Evolutionary conservation across 139 green algal genomes (phyloP).

Genomic region (Eudorina sp.): DNA sequence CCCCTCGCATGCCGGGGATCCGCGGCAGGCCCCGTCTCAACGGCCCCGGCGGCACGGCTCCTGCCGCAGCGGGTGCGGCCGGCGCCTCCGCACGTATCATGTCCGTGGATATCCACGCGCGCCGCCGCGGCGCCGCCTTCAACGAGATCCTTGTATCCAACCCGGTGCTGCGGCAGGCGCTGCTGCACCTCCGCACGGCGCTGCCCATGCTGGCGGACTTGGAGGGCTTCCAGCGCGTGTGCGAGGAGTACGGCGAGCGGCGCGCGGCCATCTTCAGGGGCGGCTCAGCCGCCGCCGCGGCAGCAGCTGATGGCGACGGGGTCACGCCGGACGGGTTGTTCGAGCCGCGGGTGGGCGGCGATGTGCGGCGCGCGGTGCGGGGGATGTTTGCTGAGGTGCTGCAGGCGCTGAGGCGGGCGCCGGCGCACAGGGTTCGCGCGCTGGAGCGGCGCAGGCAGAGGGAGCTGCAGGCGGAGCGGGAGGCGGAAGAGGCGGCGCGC

Average conservation of each 20-base stretch:
- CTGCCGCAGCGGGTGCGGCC: not conserved
- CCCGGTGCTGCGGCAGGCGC: slow-evolving; percentile 15
- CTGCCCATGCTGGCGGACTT: slow-evolving; percentile 8
- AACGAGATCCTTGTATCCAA: slow-evolving; percentile 14
- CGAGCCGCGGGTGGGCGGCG: not conserved
- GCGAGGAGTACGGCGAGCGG: slow-evolving; percentile 4
- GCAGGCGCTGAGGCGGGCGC: not conserved
- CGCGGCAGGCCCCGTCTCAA: no score
- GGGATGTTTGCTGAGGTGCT: not conserved
- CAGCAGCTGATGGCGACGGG: not conserved
- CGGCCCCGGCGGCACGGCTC: no score
- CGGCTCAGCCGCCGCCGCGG: not conserved
- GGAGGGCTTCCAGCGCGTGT: not conserved
- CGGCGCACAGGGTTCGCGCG: not conserved
- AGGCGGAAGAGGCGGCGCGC: not conserved
- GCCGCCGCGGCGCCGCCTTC: not conserved
- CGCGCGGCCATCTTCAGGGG: not conserved
- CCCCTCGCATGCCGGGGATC: no score
- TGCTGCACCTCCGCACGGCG: slow-evolving; percentile 37
- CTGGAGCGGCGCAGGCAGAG: not conserved
- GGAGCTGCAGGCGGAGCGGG: not conserved
- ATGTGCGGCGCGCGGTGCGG: not conserved
- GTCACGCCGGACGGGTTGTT: slow-evolving; percentile 2
- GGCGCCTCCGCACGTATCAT: not conserved
- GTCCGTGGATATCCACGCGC: not conserved